Percentiles rank a stretch among this genome's conserved stretches.
These are phyloP conservation scores for Septoria petroselini DNA, from an alignment of 2,329 filamentous ascomycete genomes.

Conservation along the genomic window DNA sequence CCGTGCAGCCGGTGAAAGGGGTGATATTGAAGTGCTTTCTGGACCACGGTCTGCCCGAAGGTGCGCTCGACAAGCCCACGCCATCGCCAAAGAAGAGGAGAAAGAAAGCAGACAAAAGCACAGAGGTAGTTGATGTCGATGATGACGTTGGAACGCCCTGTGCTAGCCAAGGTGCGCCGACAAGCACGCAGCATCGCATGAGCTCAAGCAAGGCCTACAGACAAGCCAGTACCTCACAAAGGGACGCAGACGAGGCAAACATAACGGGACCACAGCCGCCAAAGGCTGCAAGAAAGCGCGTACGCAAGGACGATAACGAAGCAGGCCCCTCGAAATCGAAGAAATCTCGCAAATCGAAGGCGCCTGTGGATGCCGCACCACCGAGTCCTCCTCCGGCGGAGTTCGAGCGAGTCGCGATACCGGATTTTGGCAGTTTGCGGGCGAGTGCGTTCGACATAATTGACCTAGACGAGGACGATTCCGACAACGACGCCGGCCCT, in stretches of 20 bases:
- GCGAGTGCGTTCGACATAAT: conserved; percentile 1
- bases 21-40: too few relatives aligned
- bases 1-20: too few relatives aligned
- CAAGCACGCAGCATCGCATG: background rate
- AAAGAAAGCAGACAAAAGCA: background rate
- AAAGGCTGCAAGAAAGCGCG: conserved; percentile 4
- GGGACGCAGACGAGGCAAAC: background rate
- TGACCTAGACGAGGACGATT: conserved; percentile 8
- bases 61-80: too few relatives aligned
- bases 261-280: background rate
- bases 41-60: too few relatives aligned
- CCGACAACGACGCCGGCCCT: conserved; percentile 1
- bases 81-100: too few relatives aligned
- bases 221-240: background rate
- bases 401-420: conserved; percentile 12
- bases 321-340: background rate
- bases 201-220: background rate
- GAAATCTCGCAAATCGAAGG: conserved; percentile 2
- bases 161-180: background rate
- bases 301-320: background rate
- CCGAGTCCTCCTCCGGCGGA: conserved; percentile 4
- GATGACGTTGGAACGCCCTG: conserved; percentile 41
- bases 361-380: background rate
- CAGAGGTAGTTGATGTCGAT: conserved; percentile 39
- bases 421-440: conserved; percentile 1